Percentiles rank a stretch among this genome's conserved stretches.
Conservation (phyloP, 257 asterid species). For the Nicotiana attenuata region DNA sequence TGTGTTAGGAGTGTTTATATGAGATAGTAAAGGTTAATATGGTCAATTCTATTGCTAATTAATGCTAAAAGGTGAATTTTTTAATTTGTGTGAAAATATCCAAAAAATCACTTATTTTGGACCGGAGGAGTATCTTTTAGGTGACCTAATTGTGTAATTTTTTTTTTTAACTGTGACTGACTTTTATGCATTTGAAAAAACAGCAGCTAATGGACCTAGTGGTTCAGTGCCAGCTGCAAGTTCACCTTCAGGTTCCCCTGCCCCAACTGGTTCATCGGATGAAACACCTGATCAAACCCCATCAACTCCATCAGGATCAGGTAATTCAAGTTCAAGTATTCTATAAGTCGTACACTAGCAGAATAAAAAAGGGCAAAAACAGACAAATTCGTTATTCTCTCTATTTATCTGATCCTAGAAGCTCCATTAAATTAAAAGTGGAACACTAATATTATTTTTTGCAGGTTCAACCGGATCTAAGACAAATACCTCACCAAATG, state of each 20-base stretch:
- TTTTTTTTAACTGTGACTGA: background rate
- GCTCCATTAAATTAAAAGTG: background rate
- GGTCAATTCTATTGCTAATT: no score
- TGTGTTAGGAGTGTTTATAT: no score
- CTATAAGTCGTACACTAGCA: background rate
- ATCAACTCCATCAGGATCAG: slow-evolving; percentile 21
- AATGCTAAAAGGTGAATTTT: no score
- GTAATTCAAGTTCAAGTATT: background rate
- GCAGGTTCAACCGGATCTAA: slow-evolving; percentile 36
- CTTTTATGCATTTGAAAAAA: background rate
- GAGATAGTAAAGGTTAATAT: no score
- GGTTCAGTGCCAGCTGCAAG: background rate
- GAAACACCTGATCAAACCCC: slow-evolving; percentile 5
- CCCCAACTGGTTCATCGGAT: slow-evolving; percentile 12
- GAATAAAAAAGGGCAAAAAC: background rate
- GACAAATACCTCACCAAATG: slow-evolving; percentile 27
- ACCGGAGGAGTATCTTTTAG: no score
- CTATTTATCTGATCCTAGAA: background rate
- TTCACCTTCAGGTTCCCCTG: slow-evolving; percentile 19
- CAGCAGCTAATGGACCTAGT: slow-evolving; percentile 26
- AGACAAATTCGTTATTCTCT: background rate
- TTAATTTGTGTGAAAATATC: no score
- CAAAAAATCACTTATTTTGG: no score
- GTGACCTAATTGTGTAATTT: background rate
- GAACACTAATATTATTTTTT: background rate